Conservation (phyloP, 139 green algal genomes). For the Chlamydomonas urium region DNA sequence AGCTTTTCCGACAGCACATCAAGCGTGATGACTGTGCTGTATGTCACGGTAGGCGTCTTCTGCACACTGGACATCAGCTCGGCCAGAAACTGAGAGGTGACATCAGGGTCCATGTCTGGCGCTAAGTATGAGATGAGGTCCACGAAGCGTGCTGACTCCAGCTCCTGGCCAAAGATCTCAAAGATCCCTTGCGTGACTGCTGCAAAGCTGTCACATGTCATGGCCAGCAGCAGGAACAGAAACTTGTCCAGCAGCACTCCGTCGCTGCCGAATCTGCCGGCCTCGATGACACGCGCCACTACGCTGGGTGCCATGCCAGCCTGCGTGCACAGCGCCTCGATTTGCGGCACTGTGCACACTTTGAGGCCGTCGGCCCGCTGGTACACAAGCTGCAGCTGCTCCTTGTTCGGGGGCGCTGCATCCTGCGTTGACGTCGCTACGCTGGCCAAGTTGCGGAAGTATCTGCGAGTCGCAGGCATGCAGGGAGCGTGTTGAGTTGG, state of each 20-base stretch:
- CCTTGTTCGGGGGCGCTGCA: conserved; percentile 20
- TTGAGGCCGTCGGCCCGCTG: conserved; percentile 15
- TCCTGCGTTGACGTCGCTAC: conserved; percentile 25
- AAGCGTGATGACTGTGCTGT: background rate
- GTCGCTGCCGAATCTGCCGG: conserved; percentile 23
- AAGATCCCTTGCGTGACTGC: conserved; percentile 34
- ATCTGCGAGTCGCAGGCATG: conserved; percentile 40
- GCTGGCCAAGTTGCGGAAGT: conserved; percentile 66
- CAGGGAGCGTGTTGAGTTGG: background rate
- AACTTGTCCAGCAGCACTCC: conserved; percentile 33
- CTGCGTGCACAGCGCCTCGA: conserved; percentile 29
- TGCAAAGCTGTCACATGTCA: conserved; percentile 46
- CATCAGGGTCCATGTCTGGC: conserved; percentile 41
- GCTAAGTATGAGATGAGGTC: conserved; percentile 34
- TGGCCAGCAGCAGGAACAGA: conserved; percentile 44
- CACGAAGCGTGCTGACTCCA: conserved; percentile 25
- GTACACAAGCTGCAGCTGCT: conserved; percentile 37
- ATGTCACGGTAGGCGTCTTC: conserved; percentile 10
- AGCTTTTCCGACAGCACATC: conserved; percentile 9
- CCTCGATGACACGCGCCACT: conserved; percentile 32
- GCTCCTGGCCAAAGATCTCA: conserved; percentile 31
- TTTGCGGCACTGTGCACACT: conserved; percentile 21
- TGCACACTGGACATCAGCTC: conserved; percentile 7
- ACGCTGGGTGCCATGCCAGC: conserved; percentile 28
- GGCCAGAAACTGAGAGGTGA: conserved; percentile 26